Evolutionary conservation across 768 basidiomycete genomes (phyloP).

Genomic region (Crucibulum laeve): DNA sequence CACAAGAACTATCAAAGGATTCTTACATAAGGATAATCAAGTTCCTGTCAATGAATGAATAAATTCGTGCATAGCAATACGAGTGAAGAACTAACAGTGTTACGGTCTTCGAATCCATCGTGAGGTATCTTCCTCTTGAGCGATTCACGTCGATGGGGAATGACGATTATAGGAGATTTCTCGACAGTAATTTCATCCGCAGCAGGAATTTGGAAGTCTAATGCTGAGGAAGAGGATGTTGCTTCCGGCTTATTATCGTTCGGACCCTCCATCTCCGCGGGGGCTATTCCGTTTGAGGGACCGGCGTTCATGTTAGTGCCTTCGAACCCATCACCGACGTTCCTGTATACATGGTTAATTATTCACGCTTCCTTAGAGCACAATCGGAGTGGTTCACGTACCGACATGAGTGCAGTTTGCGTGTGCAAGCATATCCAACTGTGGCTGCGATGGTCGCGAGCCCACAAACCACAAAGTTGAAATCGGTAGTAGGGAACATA

Average conservation of each 20-base stretch:
- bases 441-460: slow-evolving; percentile 59
- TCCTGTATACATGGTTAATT: neutral
- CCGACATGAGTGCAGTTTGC: slow-evolving; percentile 32
- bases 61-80: slow-evolving; percentile 5
- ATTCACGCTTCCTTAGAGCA: neutral
- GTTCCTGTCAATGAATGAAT: slow-evolving; percentile 18
- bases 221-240: too few relatives aligned
- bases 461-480: slow-evolving; percentile 52
- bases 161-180: neutral
- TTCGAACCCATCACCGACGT: too few relatives aligned
- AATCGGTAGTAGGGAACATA: slow-evolving; percentile 51
- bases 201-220: neutral
- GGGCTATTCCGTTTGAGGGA: too few relatives aligned
- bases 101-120: slow-evolving; percentile 28
- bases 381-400: slow-evolving; percentile 3
- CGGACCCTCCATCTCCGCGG: too few relatives aligned
- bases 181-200: neutral
- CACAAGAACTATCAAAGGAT: neutral
- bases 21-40: slow-evolving; percentile 42
- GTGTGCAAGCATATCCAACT: slow-evolving; percentile 52
- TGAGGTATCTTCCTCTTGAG: slow-evolving; percentile 29
- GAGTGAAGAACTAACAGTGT: slow-evolving; percentile 13
- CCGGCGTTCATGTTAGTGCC: too few relatives aligned
- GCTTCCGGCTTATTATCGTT: too few relatives aligned
- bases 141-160: slow-evolving; percentile 14